These are phyloP conservation scores for Bacterosira constricta DNA, from an alignment of 108 stramenopile species.

Conservation along the genomic window DNA sequence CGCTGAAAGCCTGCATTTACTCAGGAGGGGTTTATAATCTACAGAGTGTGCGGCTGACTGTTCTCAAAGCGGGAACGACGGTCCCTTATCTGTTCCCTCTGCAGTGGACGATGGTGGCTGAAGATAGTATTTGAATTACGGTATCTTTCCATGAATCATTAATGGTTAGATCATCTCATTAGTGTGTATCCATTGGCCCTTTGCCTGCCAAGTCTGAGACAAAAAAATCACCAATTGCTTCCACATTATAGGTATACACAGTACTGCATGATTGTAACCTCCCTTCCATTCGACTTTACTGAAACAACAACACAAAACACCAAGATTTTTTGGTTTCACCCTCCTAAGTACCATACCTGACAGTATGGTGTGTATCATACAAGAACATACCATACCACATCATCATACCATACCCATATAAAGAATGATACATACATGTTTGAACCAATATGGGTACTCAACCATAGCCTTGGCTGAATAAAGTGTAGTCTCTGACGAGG, in stretches of 20 bases:
- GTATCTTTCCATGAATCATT: background rate
- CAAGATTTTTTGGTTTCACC: no score
- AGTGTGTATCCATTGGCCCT: background rate
- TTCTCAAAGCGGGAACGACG: constrained; percentile 16
- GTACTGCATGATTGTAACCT: no score
- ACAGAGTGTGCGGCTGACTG: constrained; percentile 56
- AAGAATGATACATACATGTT: no score
- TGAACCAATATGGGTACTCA: no score
- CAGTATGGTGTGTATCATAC: no score
- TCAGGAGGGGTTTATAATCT: constrained; percentile 71
- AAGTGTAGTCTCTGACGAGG: no score
- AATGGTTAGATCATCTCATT: background rate
- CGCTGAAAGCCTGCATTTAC: constrained; percentile 63
- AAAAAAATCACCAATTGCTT: background rate
- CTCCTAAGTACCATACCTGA: no score
- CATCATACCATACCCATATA: no score
- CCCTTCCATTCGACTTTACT: no score
- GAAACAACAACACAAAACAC: no score
- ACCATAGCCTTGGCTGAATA: no score
- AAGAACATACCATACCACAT: no score
- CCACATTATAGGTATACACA: background rate
- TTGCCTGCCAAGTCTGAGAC: background rate
- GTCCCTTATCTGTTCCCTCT: constrained; percentile 54
- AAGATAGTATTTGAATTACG: constrained; percentile 13
- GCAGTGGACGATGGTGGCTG: constrained; percentile 55